Evolutionary conservation across 2,329 filamentous ascomycete genomes (phyloP).

Genomic region (Diaporthe citrichinensis): DNA sequence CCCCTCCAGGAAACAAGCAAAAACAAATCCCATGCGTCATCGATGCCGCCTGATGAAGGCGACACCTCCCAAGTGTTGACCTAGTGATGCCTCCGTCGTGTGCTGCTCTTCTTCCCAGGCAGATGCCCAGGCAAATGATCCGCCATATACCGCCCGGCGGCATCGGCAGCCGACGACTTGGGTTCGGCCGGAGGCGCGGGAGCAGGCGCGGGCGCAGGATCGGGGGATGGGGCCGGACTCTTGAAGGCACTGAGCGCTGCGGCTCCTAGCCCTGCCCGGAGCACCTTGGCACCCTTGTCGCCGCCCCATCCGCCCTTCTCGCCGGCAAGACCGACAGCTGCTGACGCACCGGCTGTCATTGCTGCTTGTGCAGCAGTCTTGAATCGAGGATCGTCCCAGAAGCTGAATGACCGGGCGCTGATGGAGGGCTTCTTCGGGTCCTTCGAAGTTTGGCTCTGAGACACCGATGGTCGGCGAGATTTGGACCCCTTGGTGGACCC

Average conservation of each 20-base stretch:
- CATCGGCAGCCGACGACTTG: not conserved
- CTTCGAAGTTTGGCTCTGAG: constrained; percentile 21
- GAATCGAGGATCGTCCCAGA: constrained; percentile 43
- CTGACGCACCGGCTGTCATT: constrained; percentile 45
- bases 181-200: not conserved
- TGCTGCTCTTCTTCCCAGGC: constrained; percentile 4
- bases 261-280: constrained; percentile 47
- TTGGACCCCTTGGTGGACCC: constrained; percentile 13
- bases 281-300: constrained; percentile 45
- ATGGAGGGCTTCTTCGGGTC: not conserved
- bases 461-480: not conserved
- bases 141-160: constrained; percentile 3
- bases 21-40: not conserved
- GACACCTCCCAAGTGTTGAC: not conserved
- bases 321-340: constrained; percentile 44
- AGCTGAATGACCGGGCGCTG: constrained; percentile 30
- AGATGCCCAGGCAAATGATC: not conserved
- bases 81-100: constrained; percentile 8
- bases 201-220: not conserved
- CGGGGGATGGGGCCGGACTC: not conserved
- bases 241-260: constrained; percentile 44
- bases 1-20: not conserved
- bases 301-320: constrained; percentile 44
- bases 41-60: not conserved
- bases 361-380: constrained; percentile 47